Conservation (phyloP, 352 stramenopile genomes). For the Pythium dissimile region DNA sequence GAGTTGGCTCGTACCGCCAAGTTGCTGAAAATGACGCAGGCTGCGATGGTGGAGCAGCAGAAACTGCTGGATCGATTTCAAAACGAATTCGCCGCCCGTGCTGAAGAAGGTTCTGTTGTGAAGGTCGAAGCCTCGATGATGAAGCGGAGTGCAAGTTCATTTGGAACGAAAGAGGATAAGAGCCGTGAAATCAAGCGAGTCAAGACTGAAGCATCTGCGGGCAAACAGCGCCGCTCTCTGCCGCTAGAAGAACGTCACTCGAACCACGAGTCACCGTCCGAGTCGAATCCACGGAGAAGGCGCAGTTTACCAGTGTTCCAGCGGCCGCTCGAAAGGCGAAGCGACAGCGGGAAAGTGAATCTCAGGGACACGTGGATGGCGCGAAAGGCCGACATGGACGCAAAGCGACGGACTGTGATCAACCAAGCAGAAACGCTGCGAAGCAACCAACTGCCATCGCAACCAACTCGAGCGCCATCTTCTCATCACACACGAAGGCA, state of each 20-base stretch:
- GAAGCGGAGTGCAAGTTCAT: too few relatives aligned
- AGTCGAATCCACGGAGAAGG: neutral
- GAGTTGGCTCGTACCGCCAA: slow-evolving; percentile 36
- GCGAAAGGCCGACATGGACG: neutral
- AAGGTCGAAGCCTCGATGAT: too few relatives aligned
- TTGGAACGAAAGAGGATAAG: neutral
- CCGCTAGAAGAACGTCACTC: slow-evolving; percentile 3
- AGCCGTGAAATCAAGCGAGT: neutral
- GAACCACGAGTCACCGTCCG: neutral
- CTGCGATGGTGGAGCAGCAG: slow-evolving; percentile 63
- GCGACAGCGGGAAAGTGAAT: neutral
- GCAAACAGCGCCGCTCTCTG: neutral
- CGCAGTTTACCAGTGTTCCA: slow-evolving; percentile 5
- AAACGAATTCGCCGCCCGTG: slow-evolving; percentile 26
- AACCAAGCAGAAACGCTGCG: neutral
- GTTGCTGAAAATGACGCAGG: slow-evolving; percentile 62
- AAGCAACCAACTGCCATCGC: neutral
- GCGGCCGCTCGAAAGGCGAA: too few relatives aligned
- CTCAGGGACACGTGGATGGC: neutral
- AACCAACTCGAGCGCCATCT: neutral
- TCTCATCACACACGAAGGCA: neutral
- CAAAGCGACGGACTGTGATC: neutral
- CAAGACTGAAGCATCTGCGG: neutral
- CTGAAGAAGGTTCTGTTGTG: too few relatives aligned
- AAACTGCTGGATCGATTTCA: slow-evolving; percentile 72